Base-by-base conservation (phyloP, 2,329 filamentous ascomycete species). In the Penicillium palitans region DNA sequence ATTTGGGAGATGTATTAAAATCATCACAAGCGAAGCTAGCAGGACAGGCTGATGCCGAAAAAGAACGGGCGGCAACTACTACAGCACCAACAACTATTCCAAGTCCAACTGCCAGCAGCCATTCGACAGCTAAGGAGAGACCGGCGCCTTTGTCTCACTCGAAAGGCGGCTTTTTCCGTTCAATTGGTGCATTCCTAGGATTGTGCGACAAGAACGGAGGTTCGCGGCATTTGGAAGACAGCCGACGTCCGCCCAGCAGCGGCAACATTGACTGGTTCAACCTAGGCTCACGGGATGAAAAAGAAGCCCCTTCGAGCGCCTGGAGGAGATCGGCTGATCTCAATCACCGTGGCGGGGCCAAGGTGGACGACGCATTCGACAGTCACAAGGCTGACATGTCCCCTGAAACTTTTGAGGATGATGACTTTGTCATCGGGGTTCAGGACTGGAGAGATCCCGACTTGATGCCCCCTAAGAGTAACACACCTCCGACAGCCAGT, bases 381-480 rank as follows among this genome's bases (percentile, higher is more conserved):
- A 58, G 61, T 19, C 68, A 68, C 27, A 66, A 68, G 8, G 52
- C 67, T 2, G 69, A 66, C 8, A 61, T 66, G 33, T 60, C 66
- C 9, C 61, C 71, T n/a, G 65, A 66, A 21, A 66, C 66, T 41
- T 58, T 66, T 12, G 76, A 77, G 62, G 71, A 79, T 47, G 88
- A 91, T 71, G 84, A 83, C 57, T 93, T 93, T 70, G 83, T 90
- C 45, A 93, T 93, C 67, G 90, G 90, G n/a, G 86, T 92, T 13
- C 89, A 95, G 64, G 90, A 95, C 70, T 93, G 90, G 90, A 84
- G 90, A 64, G 90, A 95, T 71, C 88, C 90, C 6, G 90, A 91
- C 70, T 77, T 91, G 19, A 79, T 91, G 24, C 81, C 80, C 2
- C 71, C 76, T 40, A 74, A 74, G 49, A 69, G 64, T 57, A 72